Evolutionary conservation across 2,329 filamentous ascomycete species (phyloP), one percentile per base, ranked within the genome.

Genomic region (Bipolaris zeicola): DNA sequence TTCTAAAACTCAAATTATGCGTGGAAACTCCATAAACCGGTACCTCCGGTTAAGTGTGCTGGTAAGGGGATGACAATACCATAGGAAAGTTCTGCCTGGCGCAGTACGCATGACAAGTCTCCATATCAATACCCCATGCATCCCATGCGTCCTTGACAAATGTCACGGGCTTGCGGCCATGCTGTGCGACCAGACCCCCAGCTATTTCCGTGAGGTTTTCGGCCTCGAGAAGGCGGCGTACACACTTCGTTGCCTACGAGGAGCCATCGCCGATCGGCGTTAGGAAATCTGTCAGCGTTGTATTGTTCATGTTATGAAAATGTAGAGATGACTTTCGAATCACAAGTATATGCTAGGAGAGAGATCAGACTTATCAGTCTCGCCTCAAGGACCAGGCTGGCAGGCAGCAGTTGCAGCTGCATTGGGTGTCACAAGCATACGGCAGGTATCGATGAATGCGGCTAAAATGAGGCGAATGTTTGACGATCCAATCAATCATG

Each of bases 51-150:
- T 4, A 36, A 22, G 22, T 36, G 16, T 46, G 44, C 11, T 22
- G 5, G 31, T 11, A 46, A 33, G 44, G 44, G 28, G 28, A 36
- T 34, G 16, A n/a, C 16, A 14, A 50, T 50, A 50, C 48, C 48
- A 50, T 50, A 26, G 48, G 48, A 28, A 50, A 43, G 18, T 50
- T 37, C 26, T 24, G 10, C 18, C 48, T 50, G 28, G 14, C 20
- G 10, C 48, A 50, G 48, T 50, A 36, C 4, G 38, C 26, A 36
- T 50, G 14, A 43, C 38, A 50, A 37, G 38, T 43, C 18, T 13
- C 5, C 28, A 43, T 36, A 26, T 50, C 38, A 39, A 49, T 31
- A 31, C 46, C 46, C 44, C 44, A 46, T n/a, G 44, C 44, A 20
- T 46, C 24, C 44, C 44, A 46, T 34, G 14, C 31, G 1, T 3